Conservation (phyloP, 106 monocot genomes). For the Chionographis japonica region DNA sequence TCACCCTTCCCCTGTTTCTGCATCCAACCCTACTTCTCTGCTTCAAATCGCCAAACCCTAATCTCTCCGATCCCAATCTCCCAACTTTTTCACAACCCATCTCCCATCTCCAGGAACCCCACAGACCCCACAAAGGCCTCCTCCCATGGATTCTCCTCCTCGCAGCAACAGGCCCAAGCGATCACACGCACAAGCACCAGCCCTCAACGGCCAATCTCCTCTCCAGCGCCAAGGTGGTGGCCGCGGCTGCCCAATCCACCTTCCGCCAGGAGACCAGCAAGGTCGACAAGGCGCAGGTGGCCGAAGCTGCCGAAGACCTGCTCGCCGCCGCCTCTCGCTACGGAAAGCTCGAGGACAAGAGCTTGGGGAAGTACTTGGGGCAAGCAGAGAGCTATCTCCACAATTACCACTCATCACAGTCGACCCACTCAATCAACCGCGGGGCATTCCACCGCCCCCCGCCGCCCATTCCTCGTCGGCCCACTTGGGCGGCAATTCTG, state of each 20-base stretch:
- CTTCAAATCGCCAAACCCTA: too few relatives aligned
- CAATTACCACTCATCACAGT: constrained; percentile 2
- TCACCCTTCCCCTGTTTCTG: too few relatives aligned
- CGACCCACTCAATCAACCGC: not conserved
- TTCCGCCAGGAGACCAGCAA: constrained; percentile 18
- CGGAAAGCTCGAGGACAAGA: constrained; percentile 43
- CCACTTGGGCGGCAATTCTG: too few relatives aligned
- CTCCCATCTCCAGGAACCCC: too few relatives aligned
- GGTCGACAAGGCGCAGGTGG: constrained; percentile 43
- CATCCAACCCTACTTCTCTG: too few relatives aligned
- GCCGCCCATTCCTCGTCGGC: not conserved
- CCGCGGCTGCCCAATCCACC: constrained; percentile 21
- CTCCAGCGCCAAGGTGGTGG: constrained; percentile 39
- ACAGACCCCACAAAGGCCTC: too few relatives aligned
- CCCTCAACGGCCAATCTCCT: constrained; percentile 24
- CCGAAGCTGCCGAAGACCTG: constrained; percentile 46
- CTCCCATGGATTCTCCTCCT: not conserved
- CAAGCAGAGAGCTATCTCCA: constrained; percentile 58
- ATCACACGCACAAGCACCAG: not conserved
- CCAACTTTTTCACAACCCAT: too few relatives aligned
- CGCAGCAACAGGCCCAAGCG: not conserved
- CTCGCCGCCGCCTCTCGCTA: constrained; percentile 47
- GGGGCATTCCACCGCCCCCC: not conserved
- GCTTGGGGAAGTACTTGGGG: constrained; percentile 38
- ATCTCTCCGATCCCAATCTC: too few relatives aligned